A percentile compares a stretch with the other conserved stretches of the same genome.
Evolutionary conservation across 106 monocot genomes (phyloP).

Genomic region (Apostasia ramifera): DNA sequence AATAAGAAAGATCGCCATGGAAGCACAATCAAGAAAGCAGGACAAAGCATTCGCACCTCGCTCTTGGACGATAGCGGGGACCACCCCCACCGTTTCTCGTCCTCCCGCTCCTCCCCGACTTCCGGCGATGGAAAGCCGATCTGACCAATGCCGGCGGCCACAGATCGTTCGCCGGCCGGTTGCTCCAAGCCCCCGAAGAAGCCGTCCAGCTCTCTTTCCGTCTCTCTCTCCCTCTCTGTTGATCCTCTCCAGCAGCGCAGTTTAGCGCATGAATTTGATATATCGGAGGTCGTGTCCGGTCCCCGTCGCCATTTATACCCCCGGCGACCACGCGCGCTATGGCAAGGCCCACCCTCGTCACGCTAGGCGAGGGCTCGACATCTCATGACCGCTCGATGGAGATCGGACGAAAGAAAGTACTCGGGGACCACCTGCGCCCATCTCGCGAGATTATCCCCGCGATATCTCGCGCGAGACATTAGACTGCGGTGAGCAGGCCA

Average conservation of each 20-base stretch:
- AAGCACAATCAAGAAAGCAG: background rate
- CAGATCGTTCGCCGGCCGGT: background rate
- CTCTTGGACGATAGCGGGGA: background rate
- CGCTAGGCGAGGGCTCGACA: background rate
- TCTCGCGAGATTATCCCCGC: background rate
- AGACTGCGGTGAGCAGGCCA: conserved; percentile 2
- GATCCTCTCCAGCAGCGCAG: background rate
- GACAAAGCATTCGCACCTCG: conserved; percentile 3
- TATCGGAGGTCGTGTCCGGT: background rate
- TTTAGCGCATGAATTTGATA: background rate
- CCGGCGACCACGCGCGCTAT: background rate
- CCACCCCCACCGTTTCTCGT: background rate
- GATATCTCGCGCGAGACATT: background rate
- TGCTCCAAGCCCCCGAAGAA: background rate
- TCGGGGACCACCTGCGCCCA: background rate
- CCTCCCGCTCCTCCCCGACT: background rate
- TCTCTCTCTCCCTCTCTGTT: background rate
- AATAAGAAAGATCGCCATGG: background rate
- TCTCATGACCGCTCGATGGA: background rate
- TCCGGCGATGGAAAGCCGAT: background rate
- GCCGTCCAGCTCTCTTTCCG: background rate
- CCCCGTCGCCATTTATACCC: conserved; percentile 4
- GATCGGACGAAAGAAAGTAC: background rate
- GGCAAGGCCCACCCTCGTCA: background rate
- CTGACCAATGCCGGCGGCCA: conserved; percentile 5